Percentiles rank a stretch among this genome's conserved stretches.
These are phyloP conservation scores for Phytopythium cucurbitacearum DNA, from an alignment of 352 stramenopile species.

Conservation along the genomic window DNA sequence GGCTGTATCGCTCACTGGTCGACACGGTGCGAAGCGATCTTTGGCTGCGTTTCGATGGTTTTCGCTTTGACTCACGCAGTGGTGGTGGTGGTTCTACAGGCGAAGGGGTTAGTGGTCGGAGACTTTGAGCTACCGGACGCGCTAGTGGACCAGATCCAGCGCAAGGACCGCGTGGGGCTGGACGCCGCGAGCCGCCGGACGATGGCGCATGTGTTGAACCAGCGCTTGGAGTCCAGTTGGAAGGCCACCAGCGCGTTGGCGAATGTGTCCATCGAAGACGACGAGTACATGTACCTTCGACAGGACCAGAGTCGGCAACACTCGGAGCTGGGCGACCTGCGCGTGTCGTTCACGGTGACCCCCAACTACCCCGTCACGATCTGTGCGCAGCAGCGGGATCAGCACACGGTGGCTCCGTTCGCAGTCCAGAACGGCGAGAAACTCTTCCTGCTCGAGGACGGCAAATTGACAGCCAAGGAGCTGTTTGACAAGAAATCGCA, in stretches of 20 bases:
- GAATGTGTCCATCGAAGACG: conserved; percentile 49
- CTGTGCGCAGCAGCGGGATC: conserved; percentile 40
- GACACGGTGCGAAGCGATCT: conserved; percentile 18
- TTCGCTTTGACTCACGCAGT: not conserved
- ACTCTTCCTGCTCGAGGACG: conserved; percentile 61
- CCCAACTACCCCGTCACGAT: conserved; percentile 68
- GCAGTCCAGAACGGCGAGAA: conserved; percentile 30
- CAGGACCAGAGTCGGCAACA: conserved; percentile 8
- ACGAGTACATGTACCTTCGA: conserved; percentile 49
- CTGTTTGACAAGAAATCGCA: conserved; percentile 45
- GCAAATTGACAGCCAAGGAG: conserved; percentile 35
- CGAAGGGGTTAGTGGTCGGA: conserved; percentile 42
- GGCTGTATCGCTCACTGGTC: conserved; percentile 28
- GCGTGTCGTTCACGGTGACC: conserved; percentile 58
- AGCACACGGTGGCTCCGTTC: conserved; percentile 32
- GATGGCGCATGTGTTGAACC: conserved; percentile 58
- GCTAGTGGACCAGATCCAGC: conserved; percentile 67
- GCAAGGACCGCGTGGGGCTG: conserved; percentile 45
- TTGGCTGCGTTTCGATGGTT: not conserved
- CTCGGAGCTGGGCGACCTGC: conserved; percentile 48
- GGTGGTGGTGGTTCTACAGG: not conserved
- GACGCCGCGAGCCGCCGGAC: conserved; percentile 30
- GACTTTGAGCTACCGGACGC: conserved; percentile 52
- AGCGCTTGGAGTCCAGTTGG: conserved; percentile 40
- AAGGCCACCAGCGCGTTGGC: conserved; percentile 27